Evolutionary conservation across 306 rosid genomes (phyloP), one percentile per base, ranked within the genome.

Genomic region (Quercus agrifolia): DNA sequence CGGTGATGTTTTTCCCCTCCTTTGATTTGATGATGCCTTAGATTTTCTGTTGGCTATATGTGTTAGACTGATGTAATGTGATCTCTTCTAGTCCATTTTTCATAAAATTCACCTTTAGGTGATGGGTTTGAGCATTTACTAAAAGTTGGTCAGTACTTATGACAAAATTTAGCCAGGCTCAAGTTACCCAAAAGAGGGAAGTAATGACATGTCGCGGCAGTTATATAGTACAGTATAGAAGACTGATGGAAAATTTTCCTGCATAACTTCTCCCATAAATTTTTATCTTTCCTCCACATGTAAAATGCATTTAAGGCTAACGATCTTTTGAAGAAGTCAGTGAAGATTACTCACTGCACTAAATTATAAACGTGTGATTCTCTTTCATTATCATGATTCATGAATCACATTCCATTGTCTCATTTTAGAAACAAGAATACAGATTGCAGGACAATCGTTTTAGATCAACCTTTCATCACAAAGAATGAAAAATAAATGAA

Each of bases 61-160:
- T 23, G 63, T 49, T 59, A 51, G 46, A 15, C 5, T 20, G 18
- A 69, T 68, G 49, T 10, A 52, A 11, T 68, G 17, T 10, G 41
- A 56, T 58, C 20, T 49, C 17, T 18, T 55, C 8, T 10, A 28
- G 33, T 12, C 54, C 41, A 51, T 44, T 5, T 27, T 70, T 67
- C 75, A 66, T 57, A 56, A 74, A 9, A 6, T 14, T 27, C 56
- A 70, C 28, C 10, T 23, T 9, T 25, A 7, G 77, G 14, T 70
- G 71, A 27, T 75, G 51, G 79, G 69, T 71, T 66, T 12, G 14
- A 64, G 69, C 23, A 57, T 49, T 61, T 31, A 80, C 56, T 77
- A 38, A 51, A 4, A 57, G 75, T 83, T 44, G 84, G 75, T 72
- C 9, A 13, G 71, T 28, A 75, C 19, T 75, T 56, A 79, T 75